Conservation (phyloP, 352 stramenopile genomes). For the Blastocystis sp. region DNA sequence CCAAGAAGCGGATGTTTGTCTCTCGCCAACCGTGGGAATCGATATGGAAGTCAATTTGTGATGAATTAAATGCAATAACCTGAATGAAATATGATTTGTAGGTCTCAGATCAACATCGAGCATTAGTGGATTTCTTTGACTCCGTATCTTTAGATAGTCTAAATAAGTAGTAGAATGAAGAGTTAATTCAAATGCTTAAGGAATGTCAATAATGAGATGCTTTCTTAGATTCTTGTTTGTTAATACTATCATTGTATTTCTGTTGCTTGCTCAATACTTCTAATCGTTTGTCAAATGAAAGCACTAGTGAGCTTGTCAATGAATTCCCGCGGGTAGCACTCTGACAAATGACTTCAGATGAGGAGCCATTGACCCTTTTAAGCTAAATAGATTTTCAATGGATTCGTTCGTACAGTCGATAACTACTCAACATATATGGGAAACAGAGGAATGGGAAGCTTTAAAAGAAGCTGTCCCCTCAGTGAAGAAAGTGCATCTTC, state of each 20-base stretch:
- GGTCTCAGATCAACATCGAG: background rate
- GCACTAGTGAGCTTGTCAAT: background rate
- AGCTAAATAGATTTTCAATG: background rate
- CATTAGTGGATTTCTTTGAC: slow-evolving; percentile 32
- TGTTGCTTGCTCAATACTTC: background rate
- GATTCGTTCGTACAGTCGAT: slow-evolving; percentile 63
- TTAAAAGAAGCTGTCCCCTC: slow-evolving; percentile 26
- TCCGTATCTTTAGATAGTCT: background rate
- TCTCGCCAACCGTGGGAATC: slow-evolving; percentile 26
- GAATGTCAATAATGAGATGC: background rate
- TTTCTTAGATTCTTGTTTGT: no score
- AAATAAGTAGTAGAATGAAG: slow-evolving; percentile 40
- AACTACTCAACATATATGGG: slow-evolving; percentile 63
- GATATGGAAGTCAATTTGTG: slow-evolving; percentile 43
- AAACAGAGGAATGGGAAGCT: slow-evolving; percentile 62
- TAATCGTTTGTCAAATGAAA: background rate
- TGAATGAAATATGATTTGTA: background rate
- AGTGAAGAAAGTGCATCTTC: slow-evolving; percentile 53
- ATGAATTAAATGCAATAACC: background rate
- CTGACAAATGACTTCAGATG: slow-evolving; percentile 8
- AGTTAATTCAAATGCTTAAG: slow-evolving; percentile 14
- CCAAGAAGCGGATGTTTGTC: slow-evolving; percentile 34
- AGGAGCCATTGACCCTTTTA: background rate
- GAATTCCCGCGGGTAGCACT: background rate
- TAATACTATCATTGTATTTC: background rate